Base-by-base conservation (phyloP, 2,329 filamentous ascomycete genomes). In the Verticillium longisporum region DNA sequence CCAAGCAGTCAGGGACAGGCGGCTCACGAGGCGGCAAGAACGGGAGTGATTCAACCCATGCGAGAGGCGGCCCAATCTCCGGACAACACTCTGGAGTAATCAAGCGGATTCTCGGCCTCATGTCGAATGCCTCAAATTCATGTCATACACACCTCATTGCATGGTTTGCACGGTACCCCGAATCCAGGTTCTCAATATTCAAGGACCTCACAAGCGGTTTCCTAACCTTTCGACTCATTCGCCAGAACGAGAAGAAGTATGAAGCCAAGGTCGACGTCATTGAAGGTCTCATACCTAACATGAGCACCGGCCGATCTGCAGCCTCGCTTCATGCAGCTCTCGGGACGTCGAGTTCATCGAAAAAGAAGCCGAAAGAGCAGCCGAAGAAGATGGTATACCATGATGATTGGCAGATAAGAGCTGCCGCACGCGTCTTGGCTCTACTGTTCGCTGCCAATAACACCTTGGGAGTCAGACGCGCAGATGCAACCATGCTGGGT, bases 361-460 rank as follows among this genome's bases (percentile, higher is more conserved):
- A 78, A 11, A 86, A 83, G 69, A 85, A 82, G 68, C 72, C 78
- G 21, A 83, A 83, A 59, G 81, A 84, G 36, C 78, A 80, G 34
- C 74, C 80, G 7, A 84, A 83, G 66, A 79, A 79, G 63, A 80
- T 86, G 1, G 75, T 86, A 0, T 96, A 95, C 71, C 81, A 83
- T 21, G 90, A 94, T 62, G 93, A 97, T 70, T 97, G 93, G 93
- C 92, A 97, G 73, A 85, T 96, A 61, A 89, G 87, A 71, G 90
- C 90, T 11, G 89, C 89, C 7, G 88, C 91, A 3, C 87, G 88
- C 66, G 86, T 96, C 2, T 88, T 97, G 80, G 87, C 90, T 10
- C 74, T 97, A 26, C 73, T 97, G 1, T 96, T 96, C 69, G 83
- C 88, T 1, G 92, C 92, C 32, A 97, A 97, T 74, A 90, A 88